Conservation (phyloP, 2,329 filamentous ascomycete species). For the Ceratocystis lukuohia region DNA sequence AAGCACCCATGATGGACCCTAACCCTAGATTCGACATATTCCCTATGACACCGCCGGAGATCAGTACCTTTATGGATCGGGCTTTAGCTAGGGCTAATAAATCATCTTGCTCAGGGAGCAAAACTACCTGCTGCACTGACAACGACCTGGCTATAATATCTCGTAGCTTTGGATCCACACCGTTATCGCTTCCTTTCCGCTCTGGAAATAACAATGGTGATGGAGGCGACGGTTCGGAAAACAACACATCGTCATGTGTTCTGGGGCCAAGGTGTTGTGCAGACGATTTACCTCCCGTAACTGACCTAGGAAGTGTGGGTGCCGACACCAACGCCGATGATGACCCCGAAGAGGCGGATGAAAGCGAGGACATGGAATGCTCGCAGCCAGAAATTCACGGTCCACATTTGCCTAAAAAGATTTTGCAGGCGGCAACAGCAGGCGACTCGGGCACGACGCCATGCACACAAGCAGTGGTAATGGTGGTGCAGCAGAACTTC, state of each 20-base stretch:
- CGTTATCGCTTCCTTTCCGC: neutral
- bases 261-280: slow-evolving; percentile 18
- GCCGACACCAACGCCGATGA: neutral
- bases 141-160: slow-evolving; percentile 8
- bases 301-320: neutral
- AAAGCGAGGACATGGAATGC: slow-evolving; percentile 7
- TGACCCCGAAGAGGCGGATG: slow-evolving; percentile 3
- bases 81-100: neutral
- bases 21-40: neutral
- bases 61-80: neutral
- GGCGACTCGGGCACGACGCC: slow-evolving; percentile 23
- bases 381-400: slow-evolving; percentile 14
- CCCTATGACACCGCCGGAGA: neutral
- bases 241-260: slow-evolving; percentile 9
- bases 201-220: neutral
- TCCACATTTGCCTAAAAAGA: slow-evolving; percentile 5
- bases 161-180: neutral
- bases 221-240: neutral
- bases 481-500: slow-evolving; percentile 27
- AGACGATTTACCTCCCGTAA: slow-evolving; percentile 12
- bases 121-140: neutral
- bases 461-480: slow-evolving; percentile 26
- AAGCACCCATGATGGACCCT: neutral
- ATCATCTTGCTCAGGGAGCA: neutral
- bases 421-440: neutral